Percentiles rank a stretch among this genome's conserved stretches.
phyloP scores from a whole-genome alignment of 768 basidiomycete genomes.

The Leucosporidium creatinivorum region DNA sequence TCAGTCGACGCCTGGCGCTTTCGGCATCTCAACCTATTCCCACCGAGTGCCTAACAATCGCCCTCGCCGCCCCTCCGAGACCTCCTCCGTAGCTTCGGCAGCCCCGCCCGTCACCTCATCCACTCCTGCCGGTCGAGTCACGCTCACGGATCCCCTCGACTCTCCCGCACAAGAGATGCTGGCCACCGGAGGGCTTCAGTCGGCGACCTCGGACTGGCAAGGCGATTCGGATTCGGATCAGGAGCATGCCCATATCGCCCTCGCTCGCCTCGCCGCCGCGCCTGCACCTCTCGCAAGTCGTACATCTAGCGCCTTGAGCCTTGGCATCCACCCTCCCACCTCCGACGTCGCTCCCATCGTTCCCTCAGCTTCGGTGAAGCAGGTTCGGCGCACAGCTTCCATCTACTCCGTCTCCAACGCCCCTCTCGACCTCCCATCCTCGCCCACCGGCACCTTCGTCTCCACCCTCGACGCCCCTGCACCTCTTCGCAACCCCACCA shows the following conservation, averaged over 20 bases:
- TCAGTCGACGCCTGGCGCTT: not conserved
- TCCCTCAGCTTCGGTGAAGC: not conserved
- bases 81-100: not conserved
- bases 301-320: not conserved
- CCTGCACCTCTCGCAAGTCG: not conserved
- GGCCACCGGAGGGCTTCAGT: not conserved
- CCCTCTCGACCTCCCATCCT: not conserved
- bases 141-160: not conserved
- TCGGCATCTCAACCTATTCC: slow-evolving; percentile 26
- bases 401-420: slow-evolving; percentile 4
- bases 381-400: slow-evolving; percentile 7
- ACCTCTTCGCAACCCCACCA: too few species aligned
- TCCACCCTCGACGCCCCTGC: not conserved
- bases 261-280: not conserved
- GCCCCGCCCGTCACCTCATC: not conserved
- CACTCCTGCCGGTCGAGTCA: not conserved
- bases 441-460: slow-evolving; percentile 1
- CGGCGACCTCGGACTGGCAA: not conserved
- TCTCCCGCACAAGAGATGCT: not conserved
- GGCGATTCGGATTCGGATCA: not conserved
- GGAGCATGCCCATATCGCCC: not conserved
- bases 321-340: not conserved
- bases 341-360: not conserved
- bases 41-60: slow-evolving; percentile 1
- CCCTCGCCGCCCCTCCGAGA: not conserved